These are phyloP conservation scores for Backusella morwellensis DNA, from an alignment of 192 early-diverging fungal species.

Conservation along the genomic window DNA sequence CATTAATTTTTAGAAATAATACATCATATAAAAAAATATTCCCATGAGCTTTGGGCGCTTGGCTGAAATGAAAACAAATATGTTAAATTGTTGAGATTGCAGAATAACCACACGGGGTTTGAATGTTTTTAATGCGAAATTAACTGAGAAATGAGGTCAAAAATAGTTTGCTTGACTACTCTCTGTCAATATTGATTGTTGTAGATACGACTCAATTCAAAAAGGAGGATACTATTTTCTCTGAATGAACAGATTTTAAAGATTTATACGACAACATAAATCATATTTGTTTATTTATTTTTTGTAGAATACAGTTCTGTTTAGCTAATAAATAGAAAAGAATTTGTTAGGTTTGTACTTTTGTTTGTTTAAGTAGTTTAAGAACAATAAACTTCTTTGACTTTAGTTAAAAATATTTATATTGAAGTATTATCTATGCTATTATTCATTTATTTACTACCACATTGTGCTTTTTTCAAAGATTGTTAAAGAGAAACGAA, in stretches of 20 bases:
- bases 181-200: background rate
- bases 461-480: background rate
- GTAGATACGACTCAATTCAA: no score
- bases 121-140: background rate
- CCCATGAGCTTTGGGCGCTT: background rate
- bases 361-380: no score
- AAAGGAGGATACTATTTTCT: no score
- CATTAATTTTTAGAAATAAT: background rate
- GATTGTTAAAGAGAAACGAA: background rate
- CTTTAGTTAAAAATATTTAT: background rate
- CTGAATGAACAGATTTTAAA: no score
- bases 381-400: background rate
- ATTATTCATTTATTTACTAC: background rate
- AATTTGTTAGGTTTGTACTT: no score
- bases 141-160: background rate
- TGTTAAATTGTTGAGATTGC: constrained; percentile 1
- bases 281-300: no score
- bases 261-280: no score
- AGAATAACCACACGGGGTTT: background rate
- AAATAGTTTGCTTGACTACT: background rate
- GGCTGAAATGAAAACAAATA: constrained; percentile 4
- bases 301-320: no score
- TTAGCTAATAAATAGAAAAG: no score
- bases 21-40: background rate
- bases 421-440: background rate